These are phyloP conservation scores for Gentiana macrophylla DNA, from an alignment of 257 asterid genomes.

Conservation along the genomic window DNA sequence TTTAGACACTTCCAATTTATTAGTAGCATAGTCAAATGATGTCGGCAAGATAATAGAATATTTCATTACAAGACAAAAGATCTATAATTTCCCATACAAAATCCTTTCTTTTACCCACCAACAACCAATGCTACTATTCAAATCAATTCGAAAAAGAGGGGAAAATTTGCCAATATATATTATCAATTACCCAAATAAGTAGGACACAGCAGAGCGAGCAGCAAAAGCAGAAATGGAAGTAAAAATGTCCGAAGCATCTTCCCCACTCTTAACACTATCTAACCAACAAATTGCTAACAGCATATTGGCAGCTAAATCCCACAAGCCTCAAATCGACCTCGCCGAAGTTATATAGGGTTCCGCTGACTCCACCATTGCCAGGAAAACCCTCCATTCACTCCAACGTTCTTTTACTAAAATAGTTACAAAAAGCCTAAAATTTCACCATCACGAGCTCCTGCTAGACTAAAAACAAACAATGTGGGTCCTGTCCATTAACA, in stretches of 20 bases:
- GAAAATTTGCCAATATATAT: not conserved
- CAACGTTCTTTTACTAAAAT: slow-evolving; percentile 35
- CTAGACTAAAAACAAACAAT: slow-evolving; percentile 30
- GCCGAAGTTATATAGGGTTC: slow-evolving; percentile 31
- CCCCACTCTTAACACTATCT: slow-evolving; percentile 23
- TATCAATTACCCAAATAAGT: slow-evolving; percentile 39
- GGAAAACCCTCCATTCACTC: slow-evolving; percentile 32
- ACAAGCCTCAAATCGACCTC: slow-evolving; percentile 16
- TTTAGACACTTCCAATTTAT: too few relatives aligned
- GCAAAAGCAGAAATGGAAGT: slow-evolving; percentile 45
- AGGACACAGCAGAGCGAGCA: slow-evolving; percentile 44
- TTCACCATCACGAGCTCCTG: slow-evolving; percentile 25
- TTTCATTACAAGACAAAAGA: too few relatives aligned
- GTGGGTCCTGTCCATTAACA: slow-evolving; percentile 18
- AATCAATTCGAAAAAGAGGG: not conserved
- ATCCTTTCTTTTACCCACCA: too few relatives aligned
- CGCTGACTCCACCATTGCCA: slow-evolving; percentile 16
- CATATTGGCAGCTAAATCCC: slow-evolving; percentile 33
- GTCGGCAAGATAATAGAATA: too few relatives aligned
- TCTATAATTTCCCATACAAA: too few relatives aligned
- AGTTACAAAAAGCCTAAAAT: slow-evolving; percentile 5
- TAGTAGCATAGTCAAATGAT: too few relatives aligned
- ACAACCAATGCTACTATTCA: too few relatives aligned
- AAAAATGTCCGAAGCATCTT: slow-evolving; percentile 32
- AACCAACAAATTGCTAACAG: slow-evolving; percentile 34